Conservation (phyloP, 495 filamentous ascomycete species). For the Immersiella caudata region DNA sequence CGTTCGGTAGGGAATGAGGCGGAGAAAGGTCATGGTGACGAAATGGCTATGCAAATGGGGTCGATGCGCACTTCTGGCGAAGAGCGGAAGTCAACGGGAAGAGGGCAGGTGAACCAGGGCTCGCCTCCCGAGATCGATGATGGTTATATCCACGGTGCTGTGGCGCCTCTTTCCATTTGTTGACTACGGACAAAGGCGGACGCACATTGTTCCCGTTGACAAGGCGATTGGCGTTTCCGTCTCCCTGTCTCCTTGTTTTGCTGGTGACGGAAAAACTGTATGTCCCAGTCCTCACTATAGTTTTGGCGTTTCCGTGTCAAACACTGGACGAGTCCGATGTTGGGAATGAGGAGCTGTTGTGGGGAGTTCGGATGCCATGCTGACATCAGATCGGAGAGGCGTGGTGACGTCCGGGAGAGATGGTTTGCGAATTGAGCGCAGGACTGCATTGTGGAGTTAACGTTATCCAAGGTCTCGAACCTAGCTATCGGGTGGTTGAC, state of each 20-base stretch:
- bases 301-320: not conserved
- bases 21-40: conserved; percentile 16
- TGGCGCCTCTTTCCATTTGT: not conserved
- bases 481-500: not conserved
- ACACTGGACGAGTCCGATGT: not conserved
- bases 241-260: not conserved
- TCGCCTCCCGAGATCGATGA: not conserved
- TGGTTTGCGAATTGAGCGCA: too few species aligned
- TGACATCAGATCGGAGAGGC: not conserved
- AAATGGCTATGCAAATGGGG: not conserved
- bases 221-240: not conserved
- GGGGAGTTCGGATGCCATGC: not conserved
- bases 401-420: not conserved
- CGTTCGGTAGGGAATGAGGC: conserved; percentile 1
- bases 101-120: too few species aligned
- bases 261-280: not conserved
- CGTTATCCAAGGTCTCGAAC: not conserved
- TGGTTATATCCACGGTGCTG: not conserved
- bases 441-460: not conserved
- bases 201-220: not conserved
- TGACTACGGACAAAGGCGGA: not conserved
- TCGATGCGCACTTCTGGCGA: not conserved
- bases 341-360: not conserved
- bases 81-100: too few species aligned
- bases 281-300: not conserved